Percentiles rank a stretch among this genome's conserved stretches.
phyloP scores from a whole-genome alignment of 176 grass and related monocot genomes.

The Luzula sylvatica region DNA sequence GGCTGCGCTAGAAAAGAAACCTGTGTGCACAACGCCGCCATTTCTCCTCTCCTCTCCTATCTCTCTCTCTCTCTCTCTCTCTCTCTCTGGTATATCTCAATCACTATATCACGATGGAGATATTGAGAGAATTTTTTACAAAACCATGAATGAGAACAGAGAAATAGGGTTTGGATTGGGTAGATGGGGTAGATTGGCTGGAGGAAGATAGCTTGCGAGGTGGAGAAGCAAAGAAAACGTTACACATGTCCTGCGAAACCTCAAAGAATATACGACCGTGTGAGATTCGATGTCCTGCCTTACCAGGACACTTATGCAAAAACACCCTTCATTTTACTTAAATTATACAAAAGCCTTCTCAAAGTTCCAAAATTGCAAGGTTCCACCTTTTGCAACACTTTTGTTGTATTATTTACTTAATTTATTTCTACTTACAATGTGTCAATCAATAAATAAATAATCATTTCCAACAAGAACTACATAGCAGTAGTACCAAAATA shows the following conservation, averaged over 20 bases:
- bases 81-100: too few species aligned
- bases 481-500: too few species aligned
- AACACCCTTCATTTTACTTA: too few species aligned
- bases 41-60: not conserved
- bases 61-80: not conserved
- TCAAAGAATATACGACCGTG: not conserved
- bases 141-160: not conserved
- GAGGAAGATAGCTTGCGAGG: not conserved
- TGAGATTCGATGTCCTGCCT: not conserved
- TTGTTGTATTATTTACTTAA: too few species aligned
- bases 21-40: not conserved
- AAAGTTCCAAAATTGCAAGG: too few species aligned
- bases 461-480: too few species aligned
- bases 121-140: not conserved
- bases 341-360: too few species aligned
- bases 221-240: not conserved
- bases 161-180: not conserved
- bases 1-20: not conserved
- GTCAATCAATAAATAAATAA: too few species aligned
- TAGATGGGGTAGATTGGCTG: not conserved
- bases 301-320: not conserved
- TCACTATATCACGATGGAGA: not conserved
- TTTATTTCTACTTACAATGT: too few species aligned
- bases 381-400: too few species aligned
- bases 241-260: not conserved